Conservation (phyloP, 129 eudicot species). For the Escallonia herrerae region DNA sequence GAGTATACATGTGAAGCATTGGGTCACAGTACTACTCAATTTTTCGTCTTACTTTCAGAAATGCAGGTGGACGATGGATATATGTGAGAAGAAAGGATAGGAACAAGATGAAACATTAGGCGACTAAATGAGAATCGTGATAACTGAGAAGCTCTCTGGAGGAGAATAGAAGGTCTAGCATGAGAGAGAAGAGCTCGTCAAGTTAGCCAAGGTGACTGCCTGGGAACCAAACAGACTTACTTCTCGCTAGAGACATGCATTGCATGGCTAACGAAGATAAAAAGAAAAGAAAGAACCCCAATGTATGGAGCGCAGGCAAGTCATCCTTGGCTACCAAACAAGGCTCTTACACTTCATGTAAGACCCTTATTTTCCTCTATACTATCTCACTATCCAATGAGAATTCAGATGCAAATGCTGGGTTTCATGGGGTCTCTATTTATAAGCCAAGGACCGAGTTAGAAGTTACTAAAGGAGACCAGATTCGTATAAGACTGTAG, state of each 20-base stretch:
- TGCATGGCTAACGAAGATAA: no score
- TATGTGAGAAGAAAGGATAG: no score
- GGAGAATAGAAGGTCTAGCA: conserved; percentile 31
- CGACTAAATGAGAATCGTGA: no score
- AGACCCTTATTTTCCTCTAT: conserved; percentile 31
- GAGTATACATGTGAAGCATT: no score
- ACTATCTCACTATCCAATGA: neutral
- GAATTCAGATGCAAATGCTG: neutral
- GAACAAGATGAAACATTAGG: no score
- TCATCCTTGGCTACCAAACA: conserved; percentile 78
- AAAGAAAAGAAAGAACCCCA: neutral
- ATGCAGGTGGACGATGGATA: no score
- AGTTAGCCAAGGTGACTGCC: conserved; percentile 57
- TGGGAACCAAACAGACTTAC: conserved; percentile 11
- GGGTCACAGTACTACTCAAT: no score
- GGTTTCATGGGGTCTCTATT: conserved; percentile 11
- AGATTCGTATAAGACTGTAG: conserved; percentile 2
- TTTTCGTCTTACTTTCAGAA: no score
- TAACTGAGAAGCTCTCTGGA: neutral
- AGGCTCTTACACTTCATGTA: conserved; percentile 37
- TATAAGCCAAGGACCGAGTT: conserved; percentile 3
- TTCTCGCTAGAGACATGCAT: neutral
- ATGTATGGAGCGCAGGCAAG: conserved; percentile 39
- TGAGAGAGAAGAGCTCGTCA: conserved; percentile 38
- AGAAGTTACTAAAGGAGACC: neutral